These are phyloP conservation scores for Thoreauomyces humboldtii DNA, from an alignment of 192 early-diverging fungal genomes.

Conservation along the genomic window DNA sequence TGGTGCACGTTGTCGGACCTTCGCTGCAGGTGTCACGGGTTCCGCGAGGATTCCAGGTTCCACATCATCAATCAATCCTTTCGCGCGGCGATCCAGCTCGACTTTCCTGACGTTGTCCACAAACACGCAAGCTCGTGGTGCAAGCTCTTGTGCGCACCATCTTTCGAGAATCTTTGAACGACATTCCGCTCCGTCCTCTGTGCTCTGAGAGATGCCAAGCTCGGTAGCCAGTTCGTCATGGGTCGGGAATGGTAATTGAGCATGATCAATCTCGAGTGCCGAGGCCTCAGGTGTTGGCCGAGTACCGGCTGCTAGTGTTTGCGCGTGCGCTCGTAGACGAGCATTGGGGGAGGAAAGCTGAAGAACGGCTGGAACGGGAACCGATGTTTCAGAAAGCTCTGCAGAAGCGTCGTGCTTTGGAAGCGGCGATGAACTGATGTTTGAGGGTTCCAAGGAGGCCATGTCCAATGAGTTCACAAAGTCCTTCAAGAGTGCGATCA, in stretches of 20 bases:
- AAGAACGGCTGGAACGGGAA: too few species aligned
- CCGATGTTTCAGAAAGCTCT: too few species aligned
- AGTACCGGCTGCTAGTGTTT: slow-evolving; percentile 10
- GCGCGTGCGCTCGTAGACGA: slow-evolving; percentile 1
- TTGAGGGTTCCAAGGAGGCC: not conserved
- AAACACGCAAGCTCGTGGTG: not conserved
- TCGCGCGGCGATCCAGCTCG: not conserved
- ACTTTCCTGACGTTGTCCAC: not conserved
- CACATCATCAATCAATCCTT: too few species aligned
- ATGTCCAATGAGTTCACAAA: not conserved
- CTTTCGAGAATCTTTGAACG: not conserved
- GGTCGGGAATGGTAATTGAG: slow-evolving; percentile 16
- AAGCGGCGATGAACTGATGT: too few species aligned
- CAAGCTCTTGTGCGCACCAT: slow-evolving; percentile 18
- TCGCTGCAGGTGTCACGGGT: not conserved
- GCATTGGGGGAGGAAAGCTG: not conserved
- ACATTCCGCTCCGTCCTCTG: not conserved
- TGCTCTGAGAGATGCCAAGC: not conserved
- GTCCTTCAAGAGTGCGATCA: not conserved
- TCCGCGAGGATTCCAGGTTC: not conserved
- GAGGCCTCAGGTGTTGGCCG: slow-evolving; percentile 14
- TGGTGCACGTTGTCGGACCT: not conserved
- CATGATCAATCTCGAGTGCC: slow-evolving; percentile 15
- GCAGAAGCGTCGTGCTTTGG: too few species aligned
- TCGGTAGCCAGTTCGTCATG: slow-evolving; percentile 13